These are phyloP conservation scores for Ensete glaucum DNA, from an alignment of 176 grass and related monocot genomes.

Conservation along the genomic window DNA sequence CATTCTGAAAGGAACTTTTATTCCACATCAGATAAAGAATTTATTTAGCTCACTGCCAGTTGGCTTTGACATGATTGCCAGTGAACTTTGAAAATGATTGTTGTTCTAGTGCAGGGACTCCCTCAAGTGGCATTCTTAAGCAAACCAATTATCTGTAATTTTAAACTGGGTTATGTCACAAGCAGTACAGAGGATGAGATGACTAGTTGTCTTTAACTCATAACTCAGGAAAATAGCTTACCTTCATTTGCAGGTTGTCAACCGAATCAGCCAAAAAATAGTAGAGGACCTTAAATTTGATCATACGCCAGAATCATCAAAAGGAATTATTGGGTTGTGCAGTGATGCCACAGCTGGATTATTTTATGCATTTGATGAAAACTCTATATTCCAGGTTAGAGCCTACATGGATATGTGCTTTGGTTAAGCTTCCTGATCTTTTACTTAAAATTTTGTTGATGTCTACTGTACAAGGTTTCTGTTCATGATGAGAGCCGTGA, in stretches of 20 bases:
- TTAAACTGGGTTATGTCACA: not conserved
- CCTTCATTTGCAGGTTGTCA: conserved; percentile 57
- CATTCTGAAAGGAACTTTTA: too few relatives aligned
- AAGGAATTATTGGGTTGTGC: conserved; percentile 83
- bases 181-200: not conserved
- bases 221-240: not conserved
- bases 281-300: conserved; percentile 84
- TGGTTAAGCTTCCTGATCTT: not conserved
- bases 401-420: conserved; percentile 21
- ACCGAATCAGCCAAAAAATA: conserved; percentile 86
- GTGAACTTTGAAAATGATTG: too few relatives aligned
- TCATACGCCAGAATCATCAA: conserved; percentile 55
- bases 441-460: conserved; percentile 4
- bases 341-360: conserved; percentile 80
- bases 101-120: too few relatives aligned
- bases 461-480: conserved; percentile 41
- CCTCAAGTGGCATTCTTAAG: not conserved
- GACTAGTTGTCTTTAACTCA: not conserved
- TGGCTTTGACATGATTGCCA: too few relatives aligned
- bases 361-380: conserved; percentile 89
- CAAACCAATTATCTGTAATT: not conserved
- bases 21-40: too few relatives aligned
- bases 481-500: conserved; percentile 75
- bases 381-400: conserved; percentile 90
- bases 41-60: too few relatives aligned